Percentiles rank a stretch among this genome's conserved stretches.
These are phyloP conservation scores for Gamsiella multidivaricata DNA, from an alignment of 192 early-diverging fungal genomes.

Conservation along the genomic window DNA sequence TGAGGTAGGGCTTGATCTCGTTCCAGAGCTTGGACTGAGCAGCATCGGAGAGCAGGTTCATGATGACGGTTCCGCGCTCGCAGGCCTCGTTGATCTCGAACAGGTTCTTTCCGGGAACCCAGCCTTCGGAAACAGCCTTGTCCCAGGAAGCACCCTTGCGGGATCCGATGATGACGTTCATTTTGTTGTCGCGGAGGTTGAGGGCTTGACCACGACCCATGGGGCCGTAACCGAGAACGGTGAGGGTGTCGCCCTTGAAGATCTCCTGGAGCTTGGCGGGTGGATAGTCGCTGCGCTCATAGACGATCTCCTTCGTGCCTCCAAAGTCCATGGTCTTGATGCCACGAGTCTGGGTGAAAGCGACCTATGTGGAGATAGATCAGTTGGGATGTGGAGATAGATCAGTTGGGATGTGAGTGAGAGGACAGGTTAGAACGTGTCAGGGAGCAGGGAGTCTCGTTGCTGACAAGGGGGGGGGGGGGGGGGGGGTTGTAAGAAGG, in stretches of 20 bases:
- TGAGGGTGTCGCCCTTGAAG: constrained; percentile 93
- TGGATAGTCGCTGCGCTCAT: constrained; percentile 95
- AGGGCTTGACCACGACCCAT: constrained; percentile 94
- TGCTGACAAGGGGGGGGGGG: not conserved
- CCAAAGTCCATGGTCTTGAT: constrained; percentile 97
- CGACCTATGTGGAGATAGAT: constrained; percentile 15
- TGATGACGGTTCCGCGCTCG: constrained; percentile 89
- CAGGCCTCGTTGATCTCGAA: constrained; percentile 93
- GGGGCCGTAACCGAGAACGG: constrained; percentile 94
- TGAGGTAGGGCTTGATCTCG: constrained; percentile 86
- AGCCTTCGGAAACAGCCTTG: constrained; percentile 92
- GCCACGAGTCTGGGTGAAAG: constrained; percentile 69
- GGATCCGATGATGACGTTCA: constrained; percentile 95
- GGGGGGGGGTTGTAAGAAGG: too few relatives aligned
- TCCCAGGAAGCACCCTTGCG: constrained; percentile 93
- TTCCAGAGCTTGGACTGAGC: constrained; percentile 93
- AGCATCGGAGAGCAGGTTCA: constrained; percentile 97
- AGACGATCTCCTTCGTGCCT: constrained; percentile 90
- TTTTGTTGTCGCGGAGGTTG: constrained; percentile 95
- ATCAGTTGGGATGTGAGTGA: too few relatives aligned
- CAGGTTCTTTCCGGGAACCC: constrained; percentile 95
- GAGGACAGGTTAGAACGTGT: too few relatives aligned
- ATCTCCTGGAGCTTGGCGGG: constrained; percentile 89
- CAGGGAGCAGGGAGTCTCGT: too few relatives aligned
- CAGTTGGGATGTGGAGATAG: not conserved